A percentile compares a stretch with the other conserved stretches of the same genome.
These are phyloP conservation scores for Syzygium malaccense DNA, from an alignment of 441 rosid species.

Conservation along the genomic window DNA sequence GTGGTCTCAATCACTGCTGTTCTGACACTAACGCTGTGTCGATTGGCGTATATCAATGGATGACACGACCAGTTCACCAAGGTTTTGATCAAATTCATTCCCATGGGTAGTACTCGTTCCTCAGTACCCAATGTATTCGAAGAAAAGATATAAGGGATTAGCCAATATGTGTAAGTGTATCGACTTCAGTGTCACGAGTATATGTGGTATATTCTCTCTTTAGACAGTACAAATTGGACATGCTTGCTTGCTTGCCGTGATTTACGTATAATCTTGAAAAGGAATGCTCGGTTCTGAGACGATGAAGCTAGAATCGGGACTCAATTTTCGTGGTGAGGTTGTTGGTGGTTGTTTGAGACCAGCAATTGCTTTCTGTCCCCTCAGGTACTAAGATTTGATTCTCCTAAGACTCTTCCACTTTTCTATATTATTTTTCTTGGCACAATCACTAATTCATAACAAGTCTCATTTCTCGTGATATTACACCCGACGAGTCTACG, in stretches of 20 bases:
- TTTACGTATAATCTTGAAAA: background rate
- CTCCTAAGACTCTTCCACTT: background rate
- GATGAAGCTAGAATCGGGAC: background rate
- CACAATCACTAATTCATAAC: background rate
- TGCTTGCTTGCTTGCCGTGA: background rate
- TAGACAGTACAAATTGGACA: background rate
- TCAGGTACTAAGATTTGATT: background rate
- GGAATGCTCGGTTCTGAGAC: background rate
- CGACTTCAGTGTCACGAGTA: background rate
- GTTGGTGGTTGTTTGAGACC: background rate
- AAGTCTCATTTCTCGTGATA: background rate
- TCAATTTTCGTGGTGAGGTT: background rate
- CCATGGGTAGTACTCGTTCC: background rate
- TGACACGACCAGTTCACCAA: background rate
- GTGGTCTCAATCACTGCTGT: background rate
- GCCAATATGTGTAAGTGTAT: background rate
- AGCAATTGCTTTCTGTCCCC: background rate
- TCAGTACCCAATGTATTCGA: background rate
- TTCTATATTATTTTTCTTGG: background rate
- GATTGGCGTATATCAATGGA: background rate
- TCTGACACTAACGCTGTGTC: background rate
- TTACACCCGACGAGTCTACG: background rate
- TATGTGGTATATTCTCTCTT: background rate
- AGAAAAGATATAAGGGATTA: background rate
- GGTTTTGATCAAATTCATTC: background rate